Evolutionary conservation across 371 early-diverging fungal species (phyloP), one percentile per base, ranked within the genome.

Genomic region (Rhizomucor pusillus): DNA sequence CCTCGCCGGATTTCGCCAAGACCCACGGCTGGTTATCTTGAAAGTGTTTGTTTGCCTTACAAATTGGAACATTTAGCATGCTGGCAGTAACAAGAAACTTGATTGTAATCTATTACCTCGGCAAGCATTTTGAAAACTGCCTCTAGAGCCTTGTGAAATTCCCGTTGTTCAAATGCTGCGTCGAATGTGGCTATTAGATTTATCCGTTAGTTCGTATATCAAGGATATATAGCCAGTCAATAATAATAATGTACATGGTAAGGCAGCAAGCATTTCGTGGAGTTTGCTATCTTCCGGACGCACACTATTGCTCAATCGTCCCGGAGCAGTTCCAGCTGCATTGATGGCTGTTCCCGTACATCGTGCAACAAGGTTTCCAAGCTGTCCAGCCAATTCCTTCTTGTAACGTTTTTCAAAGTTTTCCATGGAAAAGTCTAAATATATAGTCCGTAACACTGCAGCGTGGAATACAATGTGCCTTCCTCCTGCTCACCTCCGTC

Each of bases 351-450:
- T 47, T 0, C 80, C 80, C 0, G 82, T 78, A 22, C 81, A 73
- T 50, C 98, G 78, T 36, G 82, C 80, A 22, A 90, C 65, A 14
- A 97, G 75, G 61, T 97, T 97, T 40, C 95, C 98, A 7, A 95
- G 77, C 60, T 92, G 93, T 4, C 90, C 89, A 9, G 81, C 91
- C 16, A 96, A 76, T 51, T 90, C 87, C 63, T 92, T 87, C 39
- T 75, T 81, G 66, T 93, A 91, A 29, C 92, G 72, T 50, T 65
- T 79, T 16, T 66, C 52, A 22, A 96, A 79, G 55, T 79, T 71
- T 2, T 75, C 80, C 0, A 79, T 70, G 0, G 91, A 87, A 56
- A 90, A 94, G 54, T 93, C 97, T 80, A 49, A 48, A 34, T 0
- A 0, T 25, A 35, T 16, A n/a, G n/a, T n/a, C n/a, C 10, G 19